A percentile compares a stretch with the other conserved stretches of the same genome.
Evolutionary conservation across 805 yeast genomes (phyloP).

Genomic region (Spathaspora hagerdaliae): DNA sequence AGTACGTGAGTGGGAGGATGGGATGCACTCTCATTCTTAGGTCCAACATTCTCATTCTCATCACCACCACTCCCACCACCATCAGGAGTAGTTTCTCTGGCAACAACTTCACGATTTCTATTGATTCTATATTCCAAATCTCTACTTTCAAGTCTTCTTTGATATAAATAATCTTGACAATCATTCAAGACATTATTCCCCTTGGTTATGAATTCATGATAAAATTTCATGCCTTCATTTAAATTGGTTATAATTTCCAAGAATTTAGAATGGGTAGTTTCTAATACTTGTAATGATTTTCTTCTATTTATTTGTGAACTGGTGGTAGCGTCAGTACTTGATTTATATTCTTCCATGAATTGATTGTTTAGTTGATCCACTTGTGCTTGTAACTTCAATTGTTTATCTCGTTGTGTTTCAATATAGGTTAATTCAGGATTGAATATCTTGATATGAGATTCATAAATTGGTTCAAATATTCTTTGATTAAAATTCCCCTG

Average conservation of each 20-base stretch:
- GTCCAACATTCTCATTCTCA: not conserved
- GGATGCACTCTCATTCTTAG: not conserved
- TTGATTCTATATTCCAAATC: conserved; percentile 34
- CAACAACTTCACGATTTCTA: not conserved
- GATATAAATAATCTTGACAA: conserved; percentile 48
- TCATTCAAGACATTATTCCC: conserved; percentile 43
- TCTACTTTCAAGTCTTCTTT: conserved; percentile 50
- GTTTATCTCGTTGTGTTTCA: conserved; percentile 29
- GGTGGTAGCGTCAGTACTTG: conserved; percentile 7
- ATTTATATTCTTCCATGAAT: conserved; percentile 18
- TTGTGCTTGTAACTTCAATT: conserved; percentile 31
- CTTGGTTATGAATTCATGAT: conserved; percentile 53
- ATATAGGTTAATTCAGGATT: conserved; percentile 47
- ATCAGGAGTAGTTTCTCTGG: not conserved
- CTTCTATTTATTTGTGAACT: conserved; percentile 37
- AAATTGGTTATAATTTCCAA: conserved; percentile 57
- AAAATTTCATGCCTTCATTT: conserved; percentile 67
- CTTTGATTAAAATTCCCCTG: conserved; percentile 20
- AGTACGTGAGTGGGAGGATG: not conserved
- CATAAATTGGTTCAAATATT: conserved; percentile 35
- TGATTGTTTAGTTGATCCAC: conserved; percentile 29
- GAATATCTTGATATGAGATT: conserved; percentile 43
- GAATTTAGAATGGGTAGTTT: conserved; percentile 46
- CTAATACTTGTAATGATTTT: conserved; percentile 48
- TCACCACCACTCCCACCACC: not conserved